Conservation (phyloP, 2,329 filamentous ascomycete species). For the Eurotiales sp. region DNA sequence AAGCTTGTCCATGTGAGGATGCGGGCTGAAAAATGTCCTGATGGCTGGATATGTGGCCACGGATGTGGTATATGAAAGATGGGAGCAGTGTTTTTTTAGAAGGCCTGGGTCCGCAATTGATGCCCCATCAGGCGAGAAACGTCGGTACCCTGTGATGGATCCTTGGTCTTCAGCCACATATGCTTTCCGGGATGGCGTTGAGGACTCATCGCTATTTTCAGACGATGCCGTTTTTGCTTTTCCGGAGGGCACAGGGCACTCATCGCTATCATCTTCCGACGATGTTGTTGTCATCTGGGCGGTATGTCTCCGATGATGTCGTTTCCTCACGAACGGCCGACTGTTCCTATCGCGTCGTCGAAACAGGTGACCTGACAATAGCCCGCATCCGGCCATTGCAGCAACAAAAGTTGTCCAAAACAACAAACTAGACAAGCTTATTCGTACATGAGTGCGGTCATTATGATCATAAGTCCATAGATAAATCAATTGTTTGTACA, state of each 20-base stretch:
- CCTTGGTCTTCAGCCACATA: constrained; percentile 20
- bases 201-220: constrained; percentile 32
- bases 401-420: constrained; percentile 30
- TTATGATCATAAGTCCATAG: constrained; percentile 16
- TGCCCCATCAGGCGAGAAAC: constrained; percentile 29
- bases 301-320: constrained; percentile 25
- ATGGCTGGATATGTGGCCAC: constrained; percentile 68
- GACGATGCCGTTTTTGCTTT: constrained; percentile 32
- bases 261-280: constrained; percentile 35
- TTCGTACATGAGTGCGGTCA: constrained; percentile 23
- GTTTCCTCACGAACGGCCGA: constrained; percentile 16
- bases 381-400: constrained; percentile 35
- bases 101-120: constrained; percentile 68
- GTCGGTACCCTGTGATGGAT: constrained; percentile 23
- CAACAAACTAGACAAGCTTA: constrained; percentile 28
- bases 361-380: constrained; percentile 26
- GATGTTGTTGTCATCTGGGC: constrained; percentile 30
- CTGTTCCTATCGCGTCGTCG: constrained; percentile 21
- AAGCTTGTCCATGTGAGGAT: constrained; percentile 77
- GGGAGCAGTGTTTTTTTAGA: constrained; percentile 69
- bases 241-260: constrained; percentile 28
- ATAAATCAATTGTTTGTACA: constrained; percentile 4
- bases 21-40: constrained; percentile 77
- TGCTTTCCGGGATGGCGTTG: constrained; percentile 27
- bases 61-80: constrained; percentile 68